A percentile compares a stretch with the other conserved stretches of the same genome.
phyloP scores from a whole-genome alignment of 345 rosid genomes.

The rapeseed (Brassica napus) region Da-Ae NC_063435.1:6334501-6335000 shows the following conservation, averaged over 20 bases:
- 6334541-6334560: background rate
- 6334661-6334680: background rate
- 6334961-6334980: background rate
- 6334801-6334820: background rate
- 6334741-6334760: too few species aligned
- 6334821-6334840: background rate
- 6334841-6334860: background rate
- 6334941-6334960: background rate
- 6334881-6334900: background rate
- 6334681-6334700: conserved; percentile 26
- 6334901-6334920: background rate
- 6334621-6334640: background rate
- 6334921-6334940: background rate
- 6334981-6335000: background rate
- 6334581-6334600: conserved; percentile 26
- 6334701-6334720: conserved; percentile 6
- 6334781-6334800: too few species aligned
- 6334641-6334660: too few species aligned
- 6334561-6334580: too few species aligned
- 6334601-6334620: conserved; percentile 8
- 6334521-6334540: background rate
- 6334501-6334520: background rate
- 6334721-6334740: too few species aligned
- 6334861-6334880: background rate
- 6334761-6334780: too few species aligned